Evolutionary conservation across 2,329 filamentous ascomycete species (phyloP).

Genomic region (Arthrobotrys conoides): DNA sequence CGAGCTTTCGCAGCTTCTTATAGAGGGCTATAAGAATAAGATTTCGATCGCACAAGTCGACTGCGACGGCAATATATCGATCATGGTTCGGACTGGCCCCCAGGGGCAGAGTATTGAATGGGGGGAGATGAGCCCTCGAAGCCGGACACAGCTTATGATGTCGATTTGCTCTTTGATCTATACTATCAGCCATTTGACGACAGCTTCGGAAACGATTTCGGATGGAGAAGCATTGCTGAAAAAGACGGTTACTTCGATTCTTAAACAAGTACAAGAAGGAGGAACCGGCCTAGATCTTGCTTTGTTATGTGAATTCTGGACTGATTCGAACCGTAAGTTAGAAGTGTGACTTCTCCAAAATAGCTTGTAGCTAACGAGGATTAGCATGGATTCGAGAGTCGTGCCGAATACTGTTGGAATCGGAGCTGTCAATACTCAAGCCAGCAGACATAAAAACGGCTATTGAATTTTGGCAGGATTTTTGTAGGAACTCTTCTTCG

Average conservation of each 20-base stretch:
- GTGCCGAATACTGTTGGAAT: constrained; percentile 49
- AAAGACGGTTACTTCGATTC: constrained; percentile 32
- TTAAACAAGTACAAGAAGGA: constrained; percentile 12
- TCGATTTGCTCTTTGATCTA: constrained; percentile 50
- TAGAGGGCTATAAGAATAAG: constrained; percentile 31
- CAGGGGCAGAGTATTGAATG: constrained; percentile 22
- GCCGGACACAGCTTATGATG: constrained; percentile 47
- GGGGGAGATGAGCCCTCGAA: constrained; percentile 42
- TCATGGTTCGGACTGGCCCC: constrained; percentile 29
- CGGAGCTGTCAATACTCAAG: constrained; percentile 40
- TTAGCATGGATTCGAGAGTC: constrained; percentile 58
- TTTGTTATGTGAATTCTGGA: constrained; percentile 49
- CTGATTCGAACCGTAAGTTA: constrained; percentile 50
- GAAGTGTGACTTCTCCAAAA: background rate
- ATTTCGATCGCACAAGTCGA: constrained; percentile 46
- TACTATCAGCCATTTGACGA: constrained; percentile 45
- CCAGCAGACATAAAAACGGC: constrained; percentile 41
- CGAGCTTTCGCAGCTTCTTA: constrained; percentile 44
- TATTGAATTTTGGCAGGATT: constrained; percentile 62
- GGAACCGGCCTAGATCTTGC: constrained; percentile 44
- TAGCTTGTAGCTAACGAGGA: constrained; percentile 35
- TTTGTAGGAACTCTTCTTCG: constrained; percentile 58
- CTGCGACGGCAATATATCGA: constrained; percentile 32
- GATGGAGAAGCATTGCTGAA: constrained; percentile 49
- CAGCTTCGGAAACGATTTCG: constrained; percentile 43